phyloP scores from a whole-genome alignment of 139 green algal species.

The Chlorella sp. region DNA sequence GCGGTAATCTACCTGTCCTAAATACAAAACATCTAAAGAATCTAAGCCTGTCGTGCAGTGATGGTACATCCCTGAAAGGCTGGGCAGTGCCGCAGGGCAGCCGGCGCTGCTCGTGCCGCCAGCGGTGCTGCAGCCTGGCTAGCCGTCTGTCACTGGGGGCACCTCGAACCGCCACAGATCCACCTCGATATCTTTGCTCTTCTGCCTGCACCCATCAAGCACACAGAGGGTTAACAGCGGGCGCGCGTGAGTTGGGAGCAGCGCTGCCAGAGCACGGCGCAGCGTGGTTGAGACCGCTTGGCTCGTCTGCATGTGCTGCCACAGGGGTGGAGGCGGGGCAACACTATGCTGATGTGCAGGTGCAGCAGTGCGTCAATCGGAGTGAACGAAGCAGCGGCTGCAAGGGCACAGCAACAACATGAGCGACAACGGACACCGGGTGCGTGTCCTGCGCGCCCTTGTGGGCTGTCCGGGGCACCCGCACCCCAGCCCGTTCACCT shows the following conservation, averaged over 20 bases:
- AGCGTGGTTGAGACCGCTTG: not conserved
- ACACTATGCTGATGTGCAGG: too few relatives aligned
- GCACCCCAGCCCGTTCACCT: not conserved
- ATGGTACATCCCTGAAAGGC: not conserved
- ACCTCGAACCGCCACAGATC: constrained; percentile 87
- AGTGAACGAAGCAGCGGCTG: too few relatives aligned
- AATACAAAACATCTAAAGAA: not conserved
- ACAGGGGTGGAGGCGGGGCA: not conserved
- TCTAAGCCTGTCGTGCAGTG: not conserved
- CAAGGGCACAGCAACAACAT: too few relatives aligned
- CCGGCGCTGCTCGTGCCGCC: not conserved
- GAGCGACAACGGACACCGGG: too few relatives aligned
- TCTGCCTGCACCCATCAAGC: constrained; percentile 58
- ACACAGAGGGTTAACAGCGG: not conserved
- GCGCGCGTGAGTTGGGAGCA: too few relatives aligned
- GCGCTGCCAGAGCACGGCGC: too few relatives aligned
- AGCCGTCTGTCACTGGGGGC: constrained; percentile 7
- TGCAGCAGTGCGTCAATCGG: too few relatives aligned
- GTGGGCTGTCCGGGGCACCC: too few relatives aligned
- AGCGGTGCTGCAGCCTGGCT: not conserved
- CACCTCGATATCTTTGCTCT: constrained; percentile 83
- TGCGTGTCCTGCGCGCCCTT: too few relatives aligned
- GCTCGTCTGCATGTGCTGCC: not conserved
- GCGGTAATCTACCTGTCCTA: not conserved
- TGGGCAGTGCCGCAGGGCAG: not conserved